Percentiles rank a stretch among this genome's conserved stretches.
These are phyloP conservation scores for Bombardia bombarda DNA, from an alignment of 495 filamentous ascomycete species.

Conservation along the genomic window DNA sequence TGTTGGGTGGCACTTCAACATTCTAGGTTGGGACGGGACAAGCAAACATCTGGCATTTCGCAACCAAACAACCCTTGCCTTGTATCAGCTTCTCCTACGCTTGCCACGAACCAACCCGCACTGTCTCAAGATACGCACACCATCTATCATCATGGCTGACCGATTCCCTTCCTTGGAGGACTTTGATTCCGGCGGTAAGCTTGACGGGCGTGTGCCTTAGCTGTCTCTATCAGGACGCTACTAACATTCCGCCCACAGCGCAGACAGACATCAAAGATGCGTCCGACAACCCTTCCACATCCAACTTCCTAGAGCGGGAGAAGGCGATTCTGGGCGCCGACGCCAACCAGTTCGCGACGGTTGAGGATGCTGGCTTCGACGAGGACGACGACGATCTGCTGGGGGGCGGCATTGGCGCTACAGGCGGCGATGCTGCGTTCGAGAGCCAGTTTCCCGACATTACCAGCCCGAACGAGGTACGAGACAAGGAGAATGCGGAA, in stretches of 20 bases:
- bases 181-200: constrained; percentile 75
- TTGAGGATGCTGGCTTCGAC: constrained; percentile 60
- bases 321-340: constrained; percentile 84
- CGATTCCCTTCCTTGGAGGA: constrained; percentile 95
- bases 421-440: constrained; percentile 58
- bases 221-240: constrained; percentile 13
- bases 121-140: constrained; percentile 1
- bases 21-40: too few relatives aligned
- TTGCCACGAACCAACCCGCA: constrained; percentile 11
- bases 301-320: constrained; percentile 86
- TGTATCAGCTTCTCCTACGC: too few relatives aligned
- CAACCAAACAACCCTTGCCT: too few relatives aligned
- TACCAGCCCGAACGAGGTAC: constrained; percentile 71
- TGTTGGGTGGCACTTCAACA: too few relatives aligned
- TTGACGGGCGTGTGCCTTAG: constrained; percentile 4
- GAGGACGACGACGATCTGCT: constrained; percentile 71
- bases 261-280: constrained; percentile 39
- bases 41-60: too few relatives aligned
- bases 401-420: constrained; percentile 48
- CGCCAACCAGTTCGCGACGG: constrained; percentile 78
- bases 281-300: constrained; percentile 39
- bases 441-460: constrained; percentile 84
- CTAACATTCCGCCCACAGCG: constrained; percentile 23
- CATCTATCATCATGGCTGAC: too few relatives aligned
- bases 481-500: constrained; percentile 7